Base-by-base conservation (phyloP, 2,329 filamentous ascomycete genomes). In the Tympanopsis confertula region DNA sequence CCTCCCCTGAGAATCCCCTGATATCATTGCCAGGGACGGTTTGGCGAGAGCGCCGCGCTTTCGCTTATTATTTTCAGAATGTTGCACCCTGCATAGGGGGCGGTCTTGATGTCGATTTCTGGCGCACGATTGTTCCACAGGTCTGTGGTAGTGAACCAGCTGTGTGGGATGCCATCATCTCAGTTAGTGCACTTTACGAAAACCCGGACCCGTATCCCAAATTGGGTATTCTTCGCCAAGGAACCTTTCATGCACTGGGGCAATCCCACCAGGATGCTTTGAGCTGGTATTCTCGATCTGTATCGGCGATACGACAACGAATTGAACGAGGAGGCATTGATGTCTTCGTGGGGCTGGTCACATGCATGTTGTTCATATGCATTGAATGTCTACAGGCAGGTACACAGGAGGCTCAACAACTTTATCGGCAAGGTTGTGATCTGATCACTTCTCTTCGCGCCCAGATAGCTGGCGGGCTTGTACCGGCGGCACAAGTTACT, bases 101-200 rank as follows among this genome's bases (percentile, higher is more conserved):
- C 14, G 47, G 42, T 3, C 38, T 59, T 7, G 58, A 60, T 43
- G 36, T 47, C 19, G 48, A 50, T 20, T 59, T 61, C 38, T 60
- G 58, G 58, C 43, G 46, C n/a, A 52, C 44, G 1, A 39, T 54
- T 20, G 47, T 61, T 4, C 56, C 56, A 3, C 53, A 53, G 30
- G 44, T 59, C 13, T 58, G 55, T 33, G 53, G 50, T 12, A 48
- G 38, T 20, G 54, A 59, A 36, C 50, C 55, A 3, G 54, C 55
- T 4, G 54, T 61, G 3, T 59, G 58, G 55, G 54, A 60, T 47
- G 52, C 57, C 13, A 52, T 59, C 28, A 53, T 56, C 20, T 46
- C 56, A 4, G 51, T 59, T n/a, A 57, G 56, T 39, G 45, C 52
- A 10, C 41, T 61, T 5, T 56, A 53, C 30, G 57, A 60, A 15